These are phyloP conservation scores for Spirogloea muscicola DNA, from an alignment of 139 green algal genomes.

Conservation along the genomic window DNA sequence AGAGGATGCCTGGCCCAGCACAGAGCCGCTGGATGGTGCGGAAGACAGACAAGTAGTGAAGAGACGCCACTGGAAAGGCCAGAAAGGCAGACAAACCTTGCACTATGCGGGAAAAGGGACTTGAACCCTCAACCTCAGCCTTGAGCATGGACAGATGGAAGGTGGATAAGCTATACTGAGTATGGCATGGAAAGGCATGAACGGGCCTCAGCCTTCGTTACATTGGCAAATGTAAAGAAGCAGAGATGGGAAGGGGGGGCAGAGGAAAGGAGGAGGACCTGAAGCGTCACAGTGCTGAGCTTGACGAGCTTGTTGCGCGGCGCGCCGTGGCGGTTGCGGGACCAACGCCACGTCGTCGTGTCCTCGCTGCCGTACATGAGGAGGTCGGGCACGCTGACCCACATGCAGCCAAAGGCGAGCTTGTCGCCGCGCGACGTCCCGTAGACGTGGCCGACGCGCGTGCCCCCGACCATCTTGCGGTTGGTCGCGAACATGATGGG, in stretches of 20 bases:
- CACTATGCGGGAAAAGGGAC: too few relatives aligned
- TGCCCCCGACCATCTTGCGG: not conserved
- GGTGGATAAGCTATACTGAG: not conserved
- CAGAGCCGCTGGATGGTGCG: too few relatives aligned
- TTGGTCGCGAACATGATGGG: slow-evolving; percentile 13
- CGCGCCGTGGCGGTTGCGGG: not conserved
- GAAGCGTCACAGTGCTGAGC: slow-evolving; percentile 11
- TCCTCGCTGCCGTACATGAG: slow-evolving; percentile 6
- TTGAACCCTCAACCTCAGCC: too few relatives aligned
- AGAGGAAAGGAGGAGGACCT: not conserved
- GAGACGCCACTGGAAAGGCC: too few relatives aligned
- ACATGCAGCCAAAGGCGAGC: not conserved
- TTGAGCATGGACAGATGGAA: not conserved
- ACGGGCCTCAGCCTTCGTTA: not conserved
- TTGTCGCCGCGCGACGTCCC: slow-evolving; percentile 2
- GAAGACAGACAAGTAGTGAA: too few relatives aligned
- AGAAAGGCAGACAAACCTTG: too few relatives aligned
- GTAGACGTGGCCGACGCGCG: not conserved
- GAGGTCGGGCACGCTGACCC: slow-evolving; percentile 6
- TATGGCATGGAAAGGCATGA: not conserved
- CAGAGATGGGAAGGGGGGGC: not conserved
- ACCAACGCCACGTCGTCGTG: slow-evolving; percentile 2
- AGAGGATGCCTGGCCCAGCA: too few relatives aligned
- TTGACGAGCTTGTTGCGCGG: slow-evolving; percentile 6
- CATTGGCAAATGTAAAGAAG: not conserved